Percentiles rank a stretch among this genome's conserved stretches.
Evolutionary conservation across 495 filamentous ascomycete genomes (phyloP).

Genomic region (Letharia columbiana): DNA sequence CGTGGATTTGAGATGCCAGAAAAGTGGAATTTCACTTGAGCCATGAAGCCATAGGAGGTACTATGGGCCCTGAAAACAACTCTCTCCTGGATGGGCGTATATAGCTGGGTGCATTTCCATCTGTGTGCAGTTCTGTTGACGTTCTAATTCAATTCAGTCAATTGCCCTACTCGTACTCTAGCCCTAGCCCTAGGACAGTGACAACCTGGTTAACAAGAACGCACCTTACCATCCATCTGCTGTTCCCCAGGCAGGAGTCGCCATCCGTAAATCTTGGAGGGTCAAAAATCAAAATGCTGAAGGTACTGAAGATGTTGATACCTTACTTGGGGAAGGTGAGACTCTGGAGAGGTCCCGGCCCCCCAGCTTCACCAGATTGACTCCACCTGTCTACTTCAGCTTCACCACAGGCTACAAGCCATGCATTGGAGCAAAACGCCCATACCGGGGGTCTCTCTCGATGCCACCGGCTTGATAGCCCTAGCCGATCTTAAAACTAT

Average conservation of each 20-base stretch:
- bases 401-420: neutral
- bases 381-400: neutral
- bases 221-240: neutral
- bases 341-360: neutral
- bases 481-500: constrained; percentile 50
- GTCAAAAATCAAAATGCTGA: neutral
- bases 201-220: no score
- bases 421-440: neutral
- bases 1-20: no score
- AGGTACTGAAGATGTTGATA: neutral
- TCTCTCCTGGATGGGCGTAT: no score
- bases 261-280: neutral
- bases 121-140: no score
- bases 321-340: neutral
- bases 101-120: no score
- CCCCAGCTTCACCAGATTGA: neutral
- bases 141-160: no score
- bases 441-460: constrained; percentile 27
- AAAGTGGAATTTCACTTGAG: no score
- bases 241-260: no score
- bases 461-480: constrained; percentile 43
- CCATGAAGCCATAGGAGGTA: no score
- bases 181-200: no score
- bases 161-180: no score
- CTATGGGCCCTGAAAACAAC: no score